phyloP scores from a whole-genome alignment of 495 filamentous ascomycete genomes.

The Aspergillus incahuasiensis region DNA sequence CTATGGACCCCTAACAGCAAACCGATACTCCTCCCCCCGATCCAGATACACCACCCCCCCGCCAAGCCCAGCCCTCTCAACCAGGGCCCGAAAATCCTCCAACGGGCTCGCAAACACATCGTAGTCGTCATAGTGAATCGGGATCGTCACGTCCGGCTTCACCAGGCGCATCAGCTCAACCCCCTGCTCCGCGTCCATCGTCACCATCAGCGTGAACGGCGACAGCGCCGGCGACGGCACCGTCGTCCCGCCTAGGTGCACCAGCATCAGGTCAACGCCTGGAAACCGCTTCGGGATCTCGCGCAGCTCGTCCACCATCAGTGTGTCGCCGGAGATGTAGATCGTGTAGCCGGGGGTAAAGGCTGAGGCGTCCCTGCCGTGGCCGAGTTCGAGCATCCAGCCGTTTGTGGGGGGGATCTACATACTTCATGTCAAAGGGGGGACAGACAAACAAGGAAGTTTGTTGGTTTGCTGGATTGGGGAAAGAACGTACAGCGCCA shows the following conservation, averaged over 20 bases:
- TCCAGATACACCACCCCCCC: constrained; percentile 59
- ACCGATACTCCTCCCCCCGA: constrained; percentile 54
- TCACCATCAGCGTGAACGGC: constrained; percentile 56
- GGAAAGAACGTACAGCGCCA: constrained; percentile 42
- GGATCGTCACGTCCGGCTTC: constrained; percentile 61
- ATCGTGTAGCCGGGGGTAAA: constrained; percentile 50
- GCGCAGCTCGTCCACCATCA: constrained; percentile 58
- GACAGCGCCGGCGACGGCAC: constrained; percentile 54
- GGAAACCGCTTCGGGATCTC: constrained; percentile 54
- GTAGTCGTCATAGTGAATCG: constrained; percentile 68
- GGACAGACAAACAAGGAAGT: too few relatives aligned
- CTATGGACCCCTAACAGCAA: constrained; percentile 34
- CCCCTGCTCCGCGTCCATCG: constrained; percentile 66
- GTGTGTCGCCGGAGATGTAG: constrained; percentile 71
- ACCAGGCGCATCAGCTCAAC: constrained; percentile 56
- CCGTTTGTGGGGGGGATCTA: constrained; percentile 67
- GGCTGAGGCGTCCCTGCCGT: constrained; percentile 12
- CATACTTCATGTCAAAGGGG: neutral
- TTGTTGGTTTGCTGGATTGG: too few relatives aligned
- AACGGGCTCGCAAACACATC: constrained; percentile 56
- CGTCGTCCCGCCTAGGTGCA: constrained; percentile 62
- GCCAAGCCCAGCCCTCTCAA: constrained; percentile 45
- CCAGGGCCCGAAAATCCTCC: constrained; percentile 55
- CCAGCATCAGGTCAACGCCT: constrained; percentile 62
- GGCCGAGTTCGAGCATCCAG: constrained; percentile 66